Percentiles rank a stretch among this genome's conserved stretches.
Evolutionary conservation across 805 yeast genomes (phyloP).

Genomic region (Saccharomycopsis fibuligera): DNA sequence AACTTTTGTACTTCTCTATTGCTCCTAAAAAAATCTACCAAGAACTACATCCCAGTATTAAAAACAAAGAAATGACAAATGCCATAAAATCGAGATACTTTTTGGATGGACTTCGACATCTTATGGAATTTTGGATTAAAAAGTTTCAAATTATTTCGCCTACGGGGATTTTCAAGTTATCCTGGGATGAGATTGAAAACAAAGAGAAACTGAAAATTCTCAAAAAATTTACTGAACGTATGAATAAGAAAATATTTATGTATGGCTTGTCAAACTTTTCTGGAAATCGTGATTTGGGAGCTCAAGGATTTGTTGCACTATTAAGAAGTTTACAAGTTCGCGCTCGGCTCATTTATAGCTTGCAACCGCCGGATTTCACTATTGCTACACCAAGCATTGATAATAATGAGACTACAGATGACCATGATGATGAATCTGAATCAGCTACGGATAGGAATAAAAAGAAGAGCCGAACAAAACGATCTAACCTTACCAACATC

Average conservation of each 20-base stretch:
- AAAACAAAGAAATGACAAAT: slow-evolving; percentile 30
- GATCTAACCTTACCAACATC: slow-evolving; percentile 20
- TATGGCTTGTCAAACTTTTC: slow-evolving; percentile 36
- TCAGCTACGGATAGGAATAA: not conserved
- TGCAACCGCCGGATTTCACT: slow-evolving; percentile 88
- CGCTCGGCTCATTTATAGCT: slow-evolving; percentile 70
- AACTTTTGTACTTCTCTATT: slow-evolving; percentile 34
- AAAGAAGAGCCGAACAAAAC: not conserved
- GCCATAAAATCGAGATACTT: slow-evolving; percentile 57
- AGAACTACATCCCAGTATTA: slow-evolving; percentile 44
- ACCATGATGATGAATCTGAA: not conserved
- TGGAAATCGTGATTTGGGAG: slow-evolving; percentile 75
- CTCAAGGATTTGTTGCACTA: slow-evolving; percentile 81
- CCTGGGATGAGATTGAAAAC: slow-evolving; percentile 40
- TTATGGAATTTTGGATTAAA: slow-evolving; percentile 56
- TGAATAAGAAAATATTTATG: slow-evolving; percentile 36
- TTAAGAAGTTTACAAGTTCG: slow-evolving; percentile 64
- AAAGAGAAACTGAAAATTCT: slow-evolving; percentile 32
- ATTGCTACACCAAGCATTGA: slow-evolving; percentile 19
- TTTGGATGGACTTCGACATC: slow-evolving; percentile 66
- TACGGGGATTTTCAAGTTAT: slow-evolving; percentile 34
- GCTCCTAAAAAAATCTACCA: slow-evolving; percentile 43
- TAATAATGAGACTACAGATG: not conserved
- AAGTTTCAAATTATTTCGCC: slow-evolving; percentile 43
- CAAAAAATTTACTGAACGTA: slow-evolving; percentile 25